Evolutionary conservation across 495 filamentous ascomycete species (phyloP), one percentile per base, ranked within the genome.

Genomic region (Talaromyces stipitatus): DNA sequence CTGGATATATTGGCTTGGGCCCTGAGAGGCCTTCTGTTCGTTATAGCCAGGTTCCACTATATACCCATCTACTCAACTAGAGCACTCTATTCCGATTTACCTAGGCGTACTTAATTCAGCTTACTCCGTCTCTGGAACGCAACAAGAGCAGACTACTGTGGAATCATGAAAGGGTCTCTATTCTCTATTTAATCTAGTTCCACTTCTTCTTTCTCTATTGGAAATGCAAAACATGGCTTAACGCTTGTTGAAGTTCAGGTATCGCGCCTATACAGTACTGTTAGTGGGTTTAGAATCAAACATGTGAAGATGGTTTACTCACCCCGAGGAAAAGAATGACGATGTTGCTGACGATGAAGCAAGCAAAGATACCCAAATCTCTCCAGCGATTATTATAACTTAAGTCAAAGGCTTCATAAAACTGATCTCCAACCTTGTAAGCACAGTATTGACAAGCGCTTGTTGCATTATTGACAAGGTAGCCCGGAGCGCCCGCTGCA

Each of bases 361-460:
- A 84, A 18, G 79, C 51, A 55, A 88, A 85, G 55, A 94, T 92
- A 2, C 89, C 90, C 60, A 91, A 58, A 62, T 95, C 90, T 36
- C 90, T 75, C 89, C 90, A 94, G 11, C 90, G 68, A 54, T 87
- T 67, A 28, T 78, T 73, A 57, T 84, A 95, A 12, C 62, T 69
- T 64, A 91, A 80, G 0, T 77, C 77, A 12, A 94, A 74, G 0
- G 79, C 73, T 43, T 73, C 62, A 55, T 88, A 94, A 61, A 92
- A 94, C 67, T 94, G 76, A 60, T 94, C 45, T 48, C 26, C 48
- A 18, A 87, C 72, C 41, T 77, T 84, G 65, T 81, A 92, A 16
- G 87, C 87, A 62, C 89, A 92, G 65, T 91, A 92, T 57, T 85
- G 65, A 68, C 89, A 95, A 4, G 68, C 68, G n/a, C 69, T 78